Evolutionary conservation across 164 flowering plant genomes (phyloP), one percentile per base, ranked within the genome.

Genomic region (Chimonanthus salicifolius): DNA sequence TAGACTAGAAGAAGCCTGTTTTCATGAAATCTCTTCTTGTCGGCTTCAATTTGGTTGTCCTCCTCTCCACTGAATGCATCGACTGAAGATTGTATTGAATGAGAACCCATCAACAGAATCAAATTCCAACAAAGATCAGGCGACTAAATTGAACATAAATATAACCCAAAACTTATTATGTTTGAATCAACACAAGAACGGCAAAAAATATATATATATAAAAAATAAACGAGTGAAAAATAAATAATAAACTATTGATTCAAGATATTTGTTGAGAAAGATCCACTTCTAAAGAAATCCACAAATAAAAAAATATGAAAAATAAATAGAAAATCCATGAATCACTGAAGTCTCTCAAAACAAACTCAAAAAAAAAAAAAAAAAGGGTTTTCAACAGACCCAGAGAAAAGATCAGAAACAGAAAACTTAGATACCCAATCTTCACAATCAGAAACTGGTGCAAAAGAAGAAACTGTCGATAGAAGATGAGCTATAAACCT

Each of bases 401-500:
- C 74, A 64, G 45, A 72, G 73, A 73, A 71, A 72, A 69, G 21
- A 67, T 65, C 15, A 20, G 49, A 72, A 73, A 72, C 44, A 54
- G 9, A 74, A 47, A 18, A 75, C 58, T 4, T 16, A 50, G 6
- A 18, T 16, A 9, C 47, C 15, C 47, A 21, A 15, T 33, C 68
- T 58, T 21, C 11, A 47, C 16, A 72, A 43, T 49, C 64, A 68
- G 15, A 5, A 69, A 21, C 49, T 15, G 46, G 16, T 9, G 6
- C 80, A 81, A 77, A 65, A 84, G 86, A 80, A 74, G 83, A 84
- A 84, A 83, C 83, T 83, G 83, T 77, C 43, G 72, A 64, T 72
- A 74, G 66, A 58, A 68, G 84, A 21, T 81, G 68, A 81, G 82
- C 80, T 84, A 87, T 85, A 87, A 85, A 87, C 80, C 78, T 72